Base-by-base conservation (phyloP, 331 rosid genomes). In the Phaseolus coccineus region DNA sequence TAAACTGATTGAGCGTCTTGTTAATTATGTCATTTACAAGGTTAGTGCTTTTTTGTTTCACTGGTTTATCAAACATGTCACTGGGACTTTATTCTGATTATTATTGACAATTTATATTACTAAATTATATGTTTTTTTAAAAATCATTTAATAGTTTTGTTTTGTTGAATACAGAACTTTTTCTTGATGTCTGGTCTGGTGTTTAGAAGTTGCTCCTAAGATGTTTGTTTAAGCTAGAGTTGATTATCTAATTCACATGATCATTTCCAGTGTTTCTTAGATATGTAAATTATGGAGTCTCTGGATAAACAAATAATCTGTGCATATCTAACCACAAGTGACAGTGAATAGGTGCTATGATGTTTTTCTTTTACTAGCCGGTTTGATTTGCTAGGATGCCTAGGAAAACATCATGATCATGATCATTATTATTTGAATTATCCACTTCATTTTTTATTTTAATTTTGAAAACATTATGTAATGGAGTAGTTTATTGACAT, bases 11-110 rank as follows among this genome's bases (percentile, higher is more conserved):
- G 96, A 95, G 55, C 97, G 97, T 71, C 96, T 95, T 53, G 79
- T 90, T 81, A 91, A 91, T 81, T 91, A 96, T 88, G 84, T 91
- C 63, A 85, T 93, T 73, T 96, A 93, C 89, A 87, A 96, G 98
- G 98, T 90, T 75, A 85, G 47, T 44, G 15, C 39, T 74, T 77
- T 67, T 70, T n/a, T 37, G 25, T 57, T 39, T 47, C 46, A 24
- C 7, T 48, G 11, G 48, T 57, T 46, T 58, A 51, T 39, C 51
- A 76, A 53, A 31, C 63, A 64, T 35, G 6, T 35, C 24, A 11
- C 16, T 57, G 53, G 2, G 27, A 77, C 76, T 65, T 77, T 47
- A 46, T 74, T 56, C 53, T 57, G 33, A 37, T 56, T 57, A 83
- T 76, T 76, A 1, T 31, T 35, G 42, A 37, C 50, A 42, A 55